Conservation (phyloP, 164 flowering plant genomes). For the Nymphaea colorata region DNA sequence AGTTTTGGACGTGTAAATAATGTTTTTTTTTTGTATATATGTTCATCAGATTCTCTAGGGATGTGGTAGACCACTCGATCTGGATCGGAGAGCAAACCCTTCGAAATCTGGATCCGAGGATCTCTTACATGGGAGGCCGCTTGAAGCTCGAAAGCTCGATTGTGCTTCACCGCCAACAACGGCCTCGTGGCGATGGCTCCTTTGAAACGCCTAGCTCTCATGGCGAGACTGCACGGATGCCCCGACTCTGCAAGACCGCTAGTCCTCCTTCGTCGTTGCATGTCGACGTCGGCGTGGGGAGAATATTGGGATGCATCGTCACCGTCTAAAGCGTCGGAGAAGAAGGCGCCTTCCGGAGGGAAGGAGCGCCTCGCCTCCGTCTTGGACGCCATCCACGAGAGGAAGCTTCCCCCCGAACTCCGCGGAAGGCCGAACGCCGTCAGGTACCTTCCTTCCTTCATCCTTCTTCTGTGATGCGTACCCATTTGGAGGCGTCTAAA, state of each 20-base stretch:
- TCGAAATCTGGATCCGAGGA: too few species aligned
- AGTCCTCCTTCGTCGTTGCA: neutral
- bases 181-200: neutral
- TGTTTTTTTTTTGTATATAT: too few species aligned
- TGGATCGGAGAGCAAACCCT: too few species aligned
- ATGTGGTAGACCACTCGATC: too few species aligned
- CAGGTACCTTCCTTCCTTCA: conserved; percentile 20
- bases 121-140: too few species aligned
- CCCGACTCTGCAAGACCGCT: neutral
- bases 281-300: neutral
- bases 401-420: conserved; percentile 84
- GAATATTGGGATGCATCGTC: neutral
- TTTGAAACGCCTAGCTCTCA: neutral
- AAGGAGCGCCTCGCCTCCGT: conserved; percentile 58
- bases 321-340: conserved; percentile 9
- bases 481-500: neutral
- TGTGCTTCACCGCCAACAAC: too few species aligned
- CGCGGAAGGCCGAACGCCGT: conserved; percentile 65
- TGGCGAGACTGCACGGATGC: neutral
- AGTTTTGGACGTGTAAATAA: too few species aligned
- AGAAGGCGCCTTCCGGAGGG: conserved; percentile 17
- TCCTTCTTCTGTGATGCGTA: neutral
- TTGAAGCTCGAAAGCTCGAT: too few species aligned
- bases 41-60: too few species aligned
- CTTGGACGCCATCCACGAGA: conserved; percentile 67